Percentiles rank a stretch among this genome's conserved stretches.
These are phyloP conservation scores for Hygrophoropsis aurantiaca DNA, from an alignment of 768 basidiomycete species.

Conservation along the genomic window DNA sequence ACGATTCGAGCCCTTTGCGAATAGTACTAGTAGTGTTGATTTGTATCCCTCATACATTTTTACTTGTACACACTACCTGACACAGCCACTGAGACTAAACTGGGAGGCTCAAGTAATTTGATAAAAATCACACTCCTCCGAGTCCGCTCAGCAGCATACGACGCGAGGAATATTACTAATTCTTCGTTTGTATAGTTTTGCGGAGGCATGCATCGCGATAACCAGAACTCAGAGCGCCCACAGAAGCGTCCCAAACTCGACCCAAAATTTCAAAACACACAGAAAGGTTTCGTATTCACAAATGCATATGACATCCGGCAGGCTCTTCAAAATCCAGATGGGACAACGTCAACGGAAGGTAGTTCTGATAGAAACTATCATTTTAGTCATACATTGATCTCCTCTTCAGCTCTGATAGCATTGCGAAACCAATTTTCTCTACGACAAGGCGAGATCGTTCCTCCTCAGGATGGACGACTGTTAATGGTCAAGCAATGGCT, in stretches of 20 bases:
- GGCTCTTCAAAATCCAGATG: constrained; percentile 15
- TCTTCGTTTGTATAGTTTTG: too few species aligned
- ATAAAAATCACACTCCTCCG: too few species aligned
- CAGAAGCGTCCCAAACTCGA: constrained; percentile 25
- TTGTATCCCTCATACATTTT: too few species aligned
- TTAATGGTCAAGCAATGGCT: constrained; percentile 64
- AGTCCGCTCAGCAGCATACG: too few species aligned
- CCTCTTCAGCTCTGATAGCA: constrained; percentile 40
- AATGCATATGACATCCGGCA: constrained; percentile 22
- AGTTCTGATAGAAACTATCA: background rate
- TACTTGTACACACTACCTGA: too few species aligned
- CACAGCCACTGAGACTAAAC: too few species aligned
- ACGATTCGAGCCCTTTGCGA: too few species aligned
- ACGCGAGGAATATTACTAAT: too few species aligned
- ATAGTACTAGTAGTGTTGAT: too few species aligned
- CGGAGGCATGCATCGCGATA: constrained; percentile 13
- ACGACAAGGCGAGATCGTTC: constrained; percentile 47
- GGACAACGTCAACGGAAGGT: constrained; percentile 22
- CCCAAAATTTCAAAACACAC: constrained; percentile 1
- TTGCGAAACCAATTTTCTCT: constrained; percentile 66
- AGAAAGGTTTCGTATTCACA: constrained; percentile 13
- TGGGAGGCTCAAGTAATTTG: too few species aligned
- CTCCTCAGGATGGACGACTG: constrained; percentile 60
- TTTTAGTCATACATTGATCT: background rate
- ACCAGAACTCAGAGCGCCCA: constrained; percentile 2